Base-by-base conservation (phyloP, 1,139 yeast species). In the Pneumocystis wakefieldiae region DNA sequence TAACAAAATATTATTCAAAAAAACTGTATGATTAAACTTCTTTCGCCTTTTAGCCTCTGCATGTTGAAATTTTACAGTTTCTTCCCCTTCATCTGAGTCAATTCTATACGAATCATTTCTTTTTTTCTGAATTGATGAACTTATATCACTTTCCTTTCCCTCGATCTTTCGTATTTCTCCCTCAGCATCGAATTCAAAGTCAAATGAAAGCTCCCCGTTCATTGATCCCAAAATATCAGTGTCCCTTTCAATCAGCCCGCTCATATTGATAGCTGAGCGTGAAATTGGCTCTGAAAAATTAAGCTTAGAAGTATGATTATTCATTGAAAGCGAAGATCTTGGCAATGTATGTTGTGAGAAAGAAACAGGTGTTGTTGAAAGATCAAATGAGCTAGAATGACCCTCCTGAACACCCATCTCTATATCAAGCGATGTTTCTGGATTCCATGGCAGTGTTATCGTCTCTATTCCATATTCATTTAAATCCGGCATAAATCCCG, bases 131-230 rank as follows among this genome's bases (percentile, higher is more conserved):
- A 57, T 24, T 19, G 24, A 19, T 19, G 24, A 10, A 10, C 24
- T 17, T 19, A 29, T 2, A 29, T 37, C 14, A n/a, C 19, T 15
- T 17, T 17, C 55, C 1, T 32, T 28, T n/a, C 17, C 39, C 5
- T 58, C 58, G 29, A 29, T 17, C n/a, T 63, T 62, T 15, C 55
- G 6, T 15, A 63, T 59, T 41, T 61, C 61, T 29, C 65, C 65
- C 14, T 58, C 53, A 12, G 37, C 62, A 38, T 63, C 62, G 39
- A 63, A 63, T n/a, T 59, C 65, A 41, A 63, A 63, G 42, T 59
- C 65, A 17, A 63, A 62, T 53, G 36, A 59, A 8, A 41, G 12
- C 4, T 35, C 64, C 8, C 59, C 64, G 4, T 36, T 48, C n/a
- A 32, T 59, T 2, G 62, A 41, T n/a, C 57, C 62, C 14, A 62